These are phyloP conservation scores for Leptographium lundbergii DNA, from an alignment of 2,329 filamentous ascomycete genomes.

Conservation along the genomic window DNA sequence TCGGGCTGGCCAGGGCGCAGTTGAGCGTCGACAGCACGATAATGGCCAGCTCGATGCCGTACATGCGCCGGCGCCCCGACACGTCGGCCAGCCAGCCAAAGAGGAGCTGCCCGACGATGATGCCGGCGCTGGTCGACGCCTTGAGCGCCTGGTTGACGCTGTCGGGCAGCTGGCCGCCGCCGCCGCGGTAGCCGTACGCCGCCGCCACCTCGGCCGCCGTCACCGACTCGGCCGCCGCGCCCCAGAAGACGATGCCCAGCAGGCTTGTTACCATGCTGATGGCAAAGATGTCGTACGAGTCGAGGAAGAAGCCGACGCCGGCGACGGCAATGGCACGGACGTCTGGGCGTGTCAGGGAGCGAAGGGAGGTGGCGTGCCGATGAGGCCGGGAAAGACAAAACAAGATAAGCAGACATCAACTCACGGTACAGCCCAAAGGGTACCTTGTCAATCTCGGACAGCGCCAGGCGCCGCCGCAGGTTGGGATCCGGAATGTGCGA, in stretches of 20 bases:
- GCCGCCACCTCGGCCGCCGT: constrained; percentile 21
- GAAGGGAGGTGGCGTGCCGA: too few relatives aligned
- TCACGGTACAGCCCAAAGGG: constrained; percentile 61
- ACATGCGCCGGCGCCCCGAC: constrained; percentile 69
- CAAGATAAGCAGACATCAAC: not conserved
- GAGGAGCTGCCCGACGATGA: constrained; percentile 62
- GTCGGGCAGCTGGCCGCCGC: constrained; percentile 45
- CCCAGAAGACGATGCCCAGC: constrained; percentile 67
- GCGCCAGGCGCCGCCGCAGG: constrained; percentile 58
- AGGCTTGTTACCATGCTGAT: constrained; percentile 62
- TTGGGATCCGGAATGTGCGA: constrained; percentile 59
- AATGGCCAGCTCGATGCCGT: constrained; percentile 62
- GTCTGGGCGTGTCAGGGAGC: constrained; percentile 25
- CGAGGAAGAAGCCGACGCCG: constrained; percentile 73
- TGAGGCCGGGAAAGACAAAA: not conserved
- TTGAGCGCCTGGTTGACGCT: constrained; percentile 63
- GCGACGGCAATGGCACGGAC: constrained; percentile 63
- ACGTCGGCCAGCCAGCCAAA: constrained; percentile 69
- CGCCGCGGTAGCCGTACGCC: constrained; percentile 34
- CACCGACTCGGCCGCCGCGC: constrained; percentile 23
- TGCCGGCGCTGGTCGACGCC: constrained; percentile 67
- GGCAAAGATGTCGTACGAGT: constrained; percentile 72
- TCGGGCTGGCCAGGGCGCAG: constrained; percentile 50
- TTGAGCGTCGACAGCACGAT: constrained; percentile 60
- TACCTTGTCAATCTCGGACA: constrained; percentile 70